Conservation (phyloP, 2,329 filamentous ascomycete genomes). For the Colletotrichum ledebouriae region DNA sequence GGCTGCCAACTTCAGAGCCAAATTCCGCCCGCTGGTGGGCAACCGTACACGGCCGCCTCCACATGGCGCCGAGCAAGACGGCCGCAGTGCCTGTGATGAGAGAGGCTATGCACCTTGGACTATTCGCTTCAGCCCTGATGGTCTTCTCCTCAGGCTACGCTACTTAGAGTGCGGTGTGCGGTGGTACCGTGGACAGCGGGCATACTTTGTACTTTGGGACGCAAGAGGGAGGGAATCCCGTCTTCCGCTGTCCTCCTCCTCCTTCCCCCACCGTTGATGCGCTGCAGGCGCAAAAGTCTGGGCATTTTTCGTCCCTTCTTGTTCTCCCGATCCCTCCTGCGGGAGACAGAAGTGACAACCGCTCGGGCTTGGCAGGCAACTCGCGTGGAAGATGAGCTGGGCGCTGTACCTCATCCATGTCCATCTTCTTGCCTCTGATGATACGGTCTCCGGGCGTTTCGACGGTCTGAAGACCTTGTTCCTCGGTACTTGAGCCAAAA, state of each 20-base stretch:
- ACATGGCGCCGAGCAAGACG: slow-evolving; percentile 28
- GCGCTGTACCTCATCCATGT: background rate
- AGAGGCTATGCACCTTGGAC: too few relatives aligned
- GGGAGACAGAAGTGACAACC: slow-evolving; percentile 16
- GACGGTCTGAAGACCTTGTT: slow-evolving; percentile 12
- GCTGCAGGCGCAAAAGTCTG: background rate
- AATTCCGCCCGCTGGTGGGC: slow-evolving; percentile 34
- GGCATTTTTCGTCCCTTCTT: slow-evolving; percentile 22
- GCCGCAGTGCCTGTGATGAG: background rate
- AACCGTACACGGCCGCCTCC: slow-evolving; percentile 39
- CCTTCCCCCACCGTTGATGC: too few relatives aligned
- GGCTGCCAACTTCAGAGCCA: background rate
- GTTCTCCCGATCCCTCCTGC: slow-evolving; percentile 10
- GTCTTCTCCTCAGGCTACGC: too few relatives aligned
- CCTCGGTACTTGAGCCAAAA: background rate
- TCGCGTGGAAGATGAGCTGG: background rate
- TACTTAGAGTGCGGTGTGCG: background rate
- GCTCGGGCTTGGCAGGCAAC: slow-evolving; percentile 22
- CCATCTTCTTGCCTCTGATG: slow-evolving; percentile 9
- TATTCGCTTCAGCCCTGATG: background rate
- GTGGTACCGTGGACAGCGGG: background rate
- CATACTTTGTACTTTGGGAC: background rate
- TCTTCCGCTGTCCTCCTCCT: slow-evolving; percentile 1
- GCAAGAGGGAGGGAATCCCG: slow-evolving; percentile 9
- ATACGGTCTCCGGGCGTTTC: slow-evolving; percentile 6